Base-by-base conservation (phyloP, 768 basidiomycete genomes). In the Termitomyces sp. region DNA sequence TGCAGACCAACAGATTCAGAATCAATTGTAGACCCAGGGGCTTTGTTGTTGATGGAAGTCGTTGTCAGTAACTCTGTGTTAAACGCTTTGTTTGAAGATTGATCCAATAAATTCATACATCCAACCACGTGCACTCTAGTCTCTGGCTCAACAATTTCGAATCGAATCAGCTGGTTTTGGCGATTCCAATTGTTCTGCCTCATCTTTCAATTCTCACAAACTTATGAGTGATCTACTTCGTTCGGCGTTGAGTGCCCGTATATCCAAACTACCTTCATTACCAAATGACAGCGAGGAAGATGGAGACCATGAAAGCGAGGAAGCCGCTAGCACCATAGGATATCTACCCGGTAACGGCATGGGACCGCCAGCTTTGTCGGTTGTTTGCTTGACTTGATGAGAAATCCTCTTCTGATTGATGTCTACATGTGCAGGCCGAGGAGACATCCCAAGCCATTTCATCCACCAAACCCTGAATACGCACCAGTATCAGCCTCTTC, bases 401-500 rank as follows among this genome's bases (percentile, higher is more conserved):
- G 29, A 50, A 12, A 16, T 61, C 42, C 58, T 59, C 29, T 59
- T 18, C 65, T 52, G n/a, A 52, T 52, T 20, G 37, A 3, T 20
- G 29, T 52, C 6, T 29, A 67, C 63, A 60, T 64, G 31, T 58
- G 61, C 71, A 75, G 76, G 73, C 75, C 72, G 42, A 64, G 71
- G 27, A 69, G 51, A 57, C 68, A 64, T 34, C 60, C 63, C 47
- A 65, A 57, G 58, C 63, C 47, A 77, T 69, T 53, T 58, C 72
- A 67, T 51, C 46, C 65, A 4, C 82, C 84, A 0, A 87, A 86
- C 64, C 79, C 86, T 0, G 79, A 79, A n/a, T 87, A 83, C 61
- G 65, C 85, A 0, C 93, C 95, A 0, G 80, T 97, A 52, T 94
- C 90, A 39, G 90, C 91, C 0, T 72, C 82, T 16, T 76, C 76